Base-by-base conservation (phyloP, 2,329 filamentous ascomycete species). In the Colletotrichum gloeosporioides region DNA sequence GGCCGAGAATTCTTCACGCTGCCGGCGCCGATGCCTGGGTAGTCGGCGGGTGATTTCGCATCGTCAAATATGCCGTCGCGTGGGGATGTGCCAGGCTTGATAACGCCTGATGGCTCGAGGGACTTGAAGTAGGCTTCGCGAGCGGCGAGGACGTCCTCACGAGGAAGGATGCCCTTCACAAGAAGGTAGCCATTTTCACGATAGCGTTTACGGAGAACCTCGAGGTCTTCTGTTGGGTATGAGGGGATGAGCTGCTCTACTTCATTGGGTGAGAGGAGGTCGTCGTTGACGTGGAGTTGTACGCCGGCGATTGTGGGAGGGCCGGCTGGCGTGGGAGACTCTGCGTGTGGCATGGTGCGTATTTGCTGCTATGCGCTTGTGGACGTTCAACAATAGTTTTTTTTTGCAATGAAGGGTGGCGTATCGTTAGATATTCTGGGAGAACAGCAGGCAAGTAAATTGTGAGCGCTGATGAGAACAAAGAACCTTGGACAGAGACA, bases 11-110 rank as follows among this genome's bases (percentile, higher is more conserved):
- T 90, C 12, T 84, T 84, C 6, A 83, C 81, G 29, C 85, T 85
- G 0, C 90, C 90, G 2, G 90, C 88, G 4, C 90, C 90, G 71
- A 92, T 82, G 22, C 78, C 77, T 22, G 73, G 73, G 36, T 66
- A 75, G 31, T 75, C 68, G 2, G n/a, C 44, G n/a, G 73, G 16
- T 9, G 77, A 73, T 4, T 70, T 71, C 8, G 69, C 65, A 34
- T 73, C 73, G 13, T 87, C 82, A 15, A 75, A 78, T 27, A 75
- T 78, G 32, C 78, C 77, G 10, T 74, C 71, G 1, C 76, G 63
- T 6, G 71, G 74, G n/a, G 76, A 36, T 1, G 70, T 79, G 18
- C 78, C 78, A 6, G 64, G 59, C 34, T 71, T 68, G 22, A 77
- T 77, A 8, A 79, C 67, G 36, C 74, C 77, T 32, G 66, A 77